phyloP scores from a whole-genome alignment of 306 rosid species.

The Canavalia gladiata region DNA sequence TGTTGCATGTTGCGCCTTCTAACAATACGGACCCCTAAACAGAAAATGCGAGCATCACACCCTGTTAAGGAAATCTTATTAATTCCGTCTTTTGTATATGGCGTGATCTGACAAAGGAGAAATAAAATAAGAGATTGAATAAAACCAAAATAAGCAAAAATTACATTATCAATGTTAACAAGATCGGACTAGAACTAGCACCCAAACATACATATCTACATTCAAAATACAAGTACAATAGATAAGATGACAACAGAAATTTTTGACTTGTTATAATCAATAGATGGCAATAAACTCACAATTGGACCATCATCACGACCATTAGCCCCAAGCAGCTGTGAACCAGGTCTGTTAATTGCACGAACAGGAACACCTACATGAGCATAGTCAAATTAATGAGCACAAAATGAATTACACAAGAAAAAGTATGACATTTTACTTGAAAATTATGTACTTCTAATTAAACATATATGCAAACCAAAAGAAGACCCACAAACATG shows the following conservation, averaged over 20 bases:
- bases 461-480: slow-evolving; percentile 8
- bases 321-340: slow-evolving; percentile 91
- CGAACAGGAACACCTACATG: slow-evolving; percentile 82
- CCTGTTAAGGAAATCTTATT: slow-evolving; percentile 89
- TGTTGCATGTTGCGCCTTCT: slow-evolving; percentile 79
- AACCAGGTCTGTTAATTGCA: slow-evolving; percentile 89
- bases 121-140: slow-evolving; percentile 36
- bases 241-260: slow-evolving; percentile 6
- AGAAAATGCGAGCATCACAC: slow-evolving; percentile 86
- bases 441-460: slow-evolving; percentile 7
- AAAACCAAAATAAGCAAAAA: slow-evolving; percentile 32
- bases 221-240: slow-evolving; percentile 2
- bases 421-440: slow-evolving; percentile 12
- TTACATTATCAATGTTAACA: slow-evolving; percentile 1
- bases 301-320: slow-evolving; percentile 97
- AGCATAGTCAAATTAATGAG: slow-evolving; percentile 32
- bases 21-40: slow-evolving; percentile 95
- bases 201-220: slow-evolving; percentile 26
- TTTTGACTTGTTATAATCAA: slow-evolving; percentile 9
- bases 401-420: slow-evolving; percentile 18
- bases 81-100: slow-evolving; percentile 78
- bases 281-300: slow-evolving; percentile 67
- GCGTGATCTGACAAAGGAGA: slow-evolving; percentile 78
- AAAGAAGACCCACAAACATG: slow-evolving; percentile 11
- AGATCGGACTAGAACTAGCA: slow-evolving; percentile 19